Evolutionary conservation across 2,329 filamentous ascomycete genomes (phyloP).

Genomic region (Diaporthe velutina): DNA sequence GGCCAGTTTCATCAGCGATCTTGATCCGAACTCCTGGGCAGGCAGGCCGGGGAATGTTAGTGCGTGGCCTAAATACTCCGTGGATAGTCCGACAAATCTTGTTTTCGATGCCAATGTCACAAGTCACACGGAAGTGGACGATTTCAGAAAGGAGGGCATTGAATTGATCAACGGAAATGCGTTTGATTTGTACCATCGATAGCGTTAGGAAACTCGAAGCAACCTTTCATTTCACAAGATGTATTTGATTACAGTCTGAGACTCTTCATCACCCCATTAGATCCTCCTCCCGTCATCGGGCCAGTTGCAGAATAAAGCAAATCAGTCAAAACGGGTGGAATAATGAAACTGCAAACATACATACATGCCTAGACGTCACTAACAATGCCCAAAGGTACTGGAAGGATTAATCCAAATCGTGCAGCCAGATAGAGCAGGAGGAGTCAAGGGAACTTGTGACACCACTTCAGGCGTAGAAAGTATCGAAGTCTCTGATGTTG

Average conservation of each 20-base stretch:
- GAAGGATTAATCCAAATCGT: no score
- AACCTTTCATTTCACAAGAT: background rate
- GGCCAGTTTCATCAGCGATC: constrained; percentile 39
- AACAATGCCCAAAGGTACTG: no score
- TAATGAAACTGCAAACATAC: no score
- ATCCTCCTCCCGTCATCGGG: no score
- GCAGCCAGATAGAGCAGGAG: no score
- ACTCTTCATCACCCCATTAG: no score
- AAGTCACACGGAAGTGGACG: constrained; percentile 11
- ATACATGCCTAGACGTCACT: no score
- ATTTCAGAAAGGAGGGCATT: constrained; percentile 22
- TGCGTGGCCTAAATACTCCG: background rate
- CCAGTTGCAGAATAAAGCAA: no score
- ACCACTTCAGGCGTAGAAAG: background rate
- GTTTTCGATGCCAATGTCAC: constrained; percentile 31
- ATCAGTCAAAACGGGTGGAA: no score
- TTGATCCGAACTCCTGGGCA: constrained; percentile 39
- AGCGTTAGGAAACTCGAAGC: background rate
- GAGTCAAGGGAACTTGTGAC: background rate
- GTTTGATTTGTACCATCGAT: background rate
- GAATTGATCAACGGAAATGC: constrained; percentile 10
- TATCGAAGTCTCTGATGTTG: background rate
- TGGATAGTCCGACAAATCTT: constrained; percentile 7
- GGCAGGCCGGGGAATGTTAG: background rate
- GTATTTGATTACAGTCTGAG: no score